A percentile compares a stretch with the other conserved stretches of the same genome.
Conservation (phyloP, 345 rosid species). For the Pugionium cornutum region DNA sequence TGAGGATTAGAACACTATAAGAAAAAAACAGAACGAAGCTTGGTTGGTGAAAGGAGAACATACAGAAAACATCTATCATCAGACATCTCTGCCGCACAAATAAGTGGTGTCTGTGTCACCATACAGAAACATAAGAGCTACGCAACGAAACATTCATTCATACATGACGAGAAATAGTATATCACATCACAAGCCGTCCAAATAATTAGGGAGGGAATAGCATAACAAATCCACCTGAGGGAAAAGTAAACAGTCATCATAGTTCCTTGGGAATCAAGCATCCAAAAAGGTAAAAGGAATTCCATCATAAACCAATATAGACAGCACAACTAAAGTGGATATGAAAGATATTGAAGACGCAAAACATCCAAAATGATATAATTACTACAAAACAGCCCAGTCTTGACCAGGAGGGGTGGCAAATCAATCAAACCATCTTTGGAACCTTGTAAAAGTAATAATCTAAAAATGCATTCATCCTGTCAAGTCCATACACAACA, state of each 20-base stretch:
- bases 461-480: conserved; percentile 45
- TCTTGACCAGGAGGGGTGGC: conserved; percentile 19
- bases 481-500: conserved; percentile 32
- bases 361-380: conserved; percentile 20
- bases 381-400: conserved; percentile 9
- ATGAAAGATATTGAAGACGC: not conserved
- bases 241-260: conserved; percentile 21
- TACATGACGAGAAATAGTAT: conserved; percentile 12
- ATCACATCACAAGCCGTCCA: conserved; percentile 30
- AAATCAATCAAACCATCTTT: conserved; percentile 31
- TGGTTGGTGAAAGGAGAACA: conserved; percentile 8
- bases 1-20: not conserved
- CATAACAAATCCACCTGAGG: conserved; percentile 29
- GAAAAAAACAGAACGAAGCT: conserved; percentile 22
- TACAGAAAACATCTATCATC: not conserved
- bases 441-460: conserved; percentile 38
- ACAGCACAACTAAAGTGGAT: conserved; percentile 20
- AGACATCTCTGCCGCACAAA: conserved; percentile 17
- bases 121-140: conserved; percentile 31
- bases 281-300: conserved; percentile 15
- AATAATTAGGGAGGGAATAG: conserved; percentile 20
- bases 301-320: conserved; percentile 31
- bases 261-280: conserved; percentile 19
- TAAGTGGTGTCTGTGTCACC: not conserved
- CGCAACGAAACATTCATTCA: conserved; percentile 20